Conservation (phyloP, 1,284 basidiomycete genomes). For the Thecaphora frezii region DNA sequence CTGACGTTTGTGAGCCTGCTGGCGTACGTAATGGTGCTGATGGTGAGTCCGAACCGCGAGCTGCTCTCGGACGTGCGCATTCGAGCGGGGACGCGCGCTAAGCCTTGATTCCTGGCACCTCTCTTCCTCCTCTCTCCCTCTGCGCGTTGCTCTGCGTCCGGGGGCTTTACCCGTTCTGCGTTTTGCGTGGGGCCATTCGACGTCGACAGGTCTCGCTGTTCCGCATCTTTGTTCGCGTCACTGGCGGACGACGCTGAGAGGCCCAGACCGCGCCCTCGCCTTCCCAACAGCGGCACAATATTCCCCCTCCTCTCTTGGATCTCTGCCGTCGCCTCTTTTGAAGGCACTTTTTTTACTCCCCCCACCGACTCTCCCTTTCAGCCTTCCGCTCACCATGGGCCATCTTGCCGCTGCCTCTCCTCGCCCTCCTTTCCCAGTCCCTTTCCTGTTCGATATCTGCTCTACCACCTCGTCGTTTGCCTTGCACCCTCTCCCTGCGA, state of each 20-base stretch:
- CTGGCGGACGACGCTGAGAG: slow-evolving; percentile 16
- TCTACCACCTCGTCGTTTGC: background rate
- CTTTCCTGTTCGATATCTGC: background rate
- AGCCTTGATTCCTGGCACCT: background rate
- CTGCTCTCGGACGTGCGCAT: background rate
- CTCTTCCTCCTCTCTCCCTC: too few species aligned
- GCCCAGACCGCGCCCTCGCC: too few species aligned
- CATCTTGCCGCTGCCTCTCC: too few species aligned
- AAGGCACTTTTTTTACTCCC: too few species aligned
- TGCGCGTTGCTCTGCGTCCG: background rate
- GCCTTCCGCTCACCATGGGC: too few species aligned
- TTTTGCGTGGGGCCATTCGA: background rate
- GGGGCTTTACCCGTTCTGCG: background rate
- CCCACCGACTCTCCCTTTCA: too few species aligned
- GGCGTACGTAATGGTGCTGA: slow-evolving; percentile 51
- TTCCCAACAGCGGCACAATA: too few species aligned
- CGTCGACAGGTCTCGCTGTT: slow-evolving; percentile 42
- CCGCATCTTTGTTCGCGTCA: slow-evolving; percentile 46
- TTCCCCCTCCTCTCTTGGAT: too few species aligned
- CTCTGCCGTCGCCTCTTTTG: too few species aligned
- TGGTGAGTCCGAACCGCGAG: slow-evolving; percentile 16
- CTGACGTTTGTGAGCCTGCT: slow-evolving; percentile 63
- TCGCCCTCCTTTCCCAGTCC: background rate
- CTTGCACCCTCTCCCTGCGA: background rate
- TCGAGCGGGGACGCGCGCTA: background rate